A percentile compares a stretch with the other conserved stretches of the same genome.
These are phyloP conservation scores for Curvularia lunata DNA, from an alignment of 2,329 filamentous ascomycete species.

Conservation along the genomic window DNA sequence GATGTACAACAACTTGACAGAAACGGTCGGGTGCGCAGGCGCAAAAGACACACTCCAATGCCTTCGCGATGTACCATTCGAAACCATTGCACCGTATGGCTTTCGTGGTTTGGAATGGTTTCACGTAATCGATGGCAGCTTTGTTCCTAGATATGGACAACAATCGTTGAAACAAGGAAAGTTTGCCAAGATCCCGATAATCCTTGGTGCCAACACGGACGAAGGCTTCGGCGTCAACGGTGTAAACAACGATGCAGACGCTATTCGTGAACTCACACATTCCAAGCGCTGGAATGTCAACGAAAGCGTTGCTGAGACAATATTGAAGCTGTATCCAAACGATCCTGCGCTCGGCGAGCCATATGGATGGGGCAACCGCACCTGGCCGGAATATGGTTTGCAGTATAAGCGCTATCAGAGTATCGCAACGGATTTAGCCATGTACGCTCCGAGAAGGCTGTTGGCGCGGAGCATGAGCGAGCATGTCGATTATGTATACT, in stretches of 20 bases:
- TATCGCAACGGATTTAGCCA: constrained; percentile 38
- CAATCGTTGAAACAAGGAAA: constrained; percentile 51
- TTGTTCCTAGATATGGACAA: constrained; percentile 45
- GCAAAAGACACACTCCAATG: constrained; percentile 35
- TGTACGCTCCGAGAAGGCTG: constrained; percentile 37
- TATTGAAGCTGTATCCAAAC: constrained; percentile 41
- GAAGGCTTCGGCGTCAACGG: constrained; percentile 66
- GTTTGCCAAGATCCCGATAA: constrained; percentile 68
- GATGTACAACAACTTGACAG: constrained; percentile 41
- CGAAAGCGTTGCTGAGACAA: constrained; percentile 23
- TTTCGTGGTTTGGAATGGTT: constrained; percentile 42
- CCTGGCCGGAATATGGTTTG: constrained; percentile 37
- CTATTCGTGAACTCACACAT: constrained; percentile 37
- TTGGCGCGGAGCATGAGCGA: constrained; percentile 34
- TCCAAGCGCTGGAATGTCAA: constrained; percentile 42
- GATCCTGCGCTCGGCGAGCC: constrained; percentile 56
- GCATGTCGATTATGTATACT: constrained; percentile 31
- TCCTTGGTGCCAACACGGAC: constrained; percentile 69
- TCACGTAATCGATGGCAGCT: constrained; percentile 38
- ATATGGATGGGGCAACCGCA: constrained; percentile 41
- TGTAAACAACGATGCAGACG: constrained; percentile 52
- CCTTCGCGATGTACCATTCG: constrained; percentile 35
- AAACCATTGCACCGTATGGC: constrained; percentile 35
- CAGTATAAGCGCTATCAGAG: constrained; percentile 40
- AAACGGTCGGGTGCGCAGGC: constrained; percentile 32